Evolutionary conservation across 768 basidiomycete genomes (phyloP).

Genomic region (Lentinula lateritia): DNA sequence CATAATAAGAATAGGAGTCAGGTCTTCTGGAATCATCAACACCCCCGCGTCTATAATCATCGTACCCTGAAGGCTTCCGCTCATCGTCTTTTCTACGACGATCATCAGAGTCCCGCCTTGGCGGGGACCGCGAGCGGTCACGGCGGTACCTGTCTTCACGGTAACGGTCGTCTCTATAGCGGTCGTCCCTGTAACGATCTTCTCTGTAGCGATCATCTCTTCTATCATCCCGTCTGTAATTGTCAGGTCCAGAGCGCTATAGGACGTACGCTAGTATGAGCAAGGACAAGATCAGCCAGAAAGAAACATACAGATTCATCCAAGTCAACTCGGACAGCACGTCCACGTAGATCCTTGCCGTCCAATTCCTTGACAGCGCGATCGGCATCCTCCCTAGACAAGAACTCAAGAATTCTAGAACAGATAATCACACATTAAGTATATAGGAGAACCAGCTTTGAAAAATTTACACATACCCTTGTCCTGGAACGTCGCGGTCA

Average conservation of each 20-base stretch:
- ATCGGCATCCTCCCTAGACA: slow-evolving; percentile 85
- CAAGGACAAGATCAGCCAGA: not conserved
- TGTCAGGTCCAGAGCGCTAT: slow-evolving; percentile 64
- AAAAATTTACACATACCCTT: slow-evolving; percentile 63
- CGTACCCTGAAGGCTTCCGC: slow-evolving; percentile 88
- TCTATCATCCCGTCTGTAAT: slow-evolving; percentile 64
- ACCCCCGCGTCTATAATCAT: slow-evolving; percentile 80
- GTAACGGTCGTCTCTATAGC: slow-evolving; percentile 24
- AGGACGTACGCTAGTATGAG: slow-evolving; percentile 7
- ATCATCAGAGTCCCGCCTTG: slow-evolving; percentile 69
- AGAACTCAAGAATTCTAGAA: slow-evolving; percentile 82
- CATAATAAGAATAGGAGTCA: slow-evolving; percentile 84
- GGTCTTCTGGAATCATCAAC: slow-evolving; percentile 80
- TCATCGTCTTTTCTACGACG: slow-evolving; percentile 83
- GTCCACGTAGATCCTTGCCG: slow-evolving; percentile 82
- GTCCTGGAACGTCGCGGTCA: slow-evolving; percentile 77
- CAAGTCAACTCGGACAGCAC: slow-evolving; percentile 65
- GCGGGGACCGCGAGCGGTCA: slow-evolving; percentile 80
- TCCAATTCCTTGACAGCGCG: slow-evolving; percentile 87
- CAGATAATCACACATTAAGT: slow-evolving; percentile 3
- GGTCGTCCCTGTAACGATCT: slow-evolving; percentile 38
- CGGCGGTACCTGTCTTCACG: slow-evolving; percentile 48
- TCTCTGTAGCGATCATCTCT: slow-evolving; percentile 42
- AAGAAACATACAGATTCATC: slow-evolving; percentile 50
- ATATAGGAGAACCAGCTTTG: not conserved